A percentile compares a stretch with the other conserved stretches of the same genome.
Evolutionary conservation across 2,329 filamentous ascomycete species (phyloP).

Genomic region (Neofusicoccum kwambonambiense): DNA sequence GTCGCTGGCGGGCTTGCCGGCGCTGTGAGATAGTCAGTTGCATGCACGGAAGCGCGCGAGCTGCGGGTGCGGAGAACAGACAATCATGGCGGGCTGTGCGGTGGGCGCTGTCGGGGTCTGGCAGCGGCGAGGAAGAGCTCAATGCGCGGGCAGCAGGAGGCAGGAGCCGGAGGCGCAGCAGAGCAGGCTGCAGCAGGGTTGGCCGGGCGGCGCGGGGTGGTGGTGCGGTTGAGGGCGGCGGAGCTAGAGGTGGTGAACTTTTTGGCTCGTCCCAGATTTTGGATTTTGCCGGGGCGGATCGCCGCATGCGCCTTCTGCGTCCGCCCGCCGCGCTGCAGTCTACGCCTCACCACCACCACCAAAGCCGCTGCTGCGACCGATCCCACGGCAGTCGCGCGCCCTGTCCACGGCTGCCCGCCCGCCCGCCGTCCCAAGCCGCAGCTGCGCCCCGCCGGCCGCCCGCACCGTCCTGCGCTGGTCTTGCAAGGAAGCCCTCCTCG

Average conservation of each 20-base stretch:
- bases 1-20: conserved; percentile 73
- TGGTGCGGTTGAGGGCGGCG: background rate
- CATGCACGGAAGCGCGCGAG: background rate
- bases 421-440: background rate
- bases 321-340: background rate
- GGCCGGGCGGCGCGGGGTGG: background rate
- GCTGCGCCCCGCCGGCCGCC: background rate
- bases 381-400: background rate
- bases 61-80: background rate
- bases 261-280: conserved; percentile 5
- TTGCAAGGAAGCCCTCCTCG: background rate
- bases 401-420: background rate
- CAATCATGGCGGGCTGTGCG: conserved; percentile 11
- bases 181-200: background rate
- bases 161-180: background rate
- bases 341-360: conserved; percentile 2
- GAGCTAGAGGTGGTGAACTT: conserved; percentile 8
- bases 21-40: conserved; percentile 35
- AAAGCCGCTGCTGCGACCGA: background rate
- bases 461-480: background rate
- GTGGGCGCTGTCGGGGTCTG: no score
- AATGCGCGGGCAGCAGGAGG: background rate
- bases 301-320: conserved; percentile 6
- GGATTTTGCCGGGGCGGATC: conserved; percentile 6
- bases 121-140: background rate